phyloP scores from a whole-genome alignment of 768 basidiomycete species.

The Agaricus blazei region DNA sequence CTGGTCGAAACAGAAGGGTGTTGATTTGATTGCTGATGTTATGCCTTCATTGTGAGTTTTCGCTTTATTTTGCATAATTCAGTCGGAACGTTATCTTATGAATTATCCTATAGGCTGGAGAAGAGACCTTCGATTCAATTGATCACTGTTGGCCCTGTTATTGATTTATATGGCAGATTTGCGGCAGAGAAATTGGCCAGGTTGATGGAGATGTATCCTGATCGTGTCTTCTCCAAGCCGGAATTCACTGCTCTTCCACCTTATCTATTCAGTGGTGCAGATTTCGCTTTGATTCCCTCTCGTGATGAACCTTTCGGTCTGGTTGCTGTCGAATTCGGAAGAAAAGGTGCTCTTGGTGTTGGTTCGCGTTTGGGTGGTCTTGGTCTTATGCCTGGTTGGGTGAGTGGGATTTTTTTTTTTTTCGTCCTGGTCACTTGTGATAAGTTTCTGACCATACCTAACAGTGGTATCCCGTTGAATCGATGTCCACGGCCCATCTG shows the following conservation, averaged over 20 bases:
- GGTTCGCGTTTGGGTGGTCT: constrained; percentile 92
- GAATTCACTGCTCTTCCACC: constrained; percentile 94
- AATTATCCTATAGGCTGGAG: constrained; percentile 51
- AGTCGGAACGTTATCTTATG: constrained; percentile 2
- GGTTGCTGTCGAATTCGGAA: constrained; percentile 93
- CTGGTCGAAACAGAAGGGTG: constrained; percentile 98
- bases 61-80: background rate
- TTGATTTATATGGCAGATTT: constrained; percentile 92
- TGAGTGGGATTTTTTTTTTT: constrained; percentile 30
- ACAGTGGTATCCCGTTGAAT: constrained; percentile 97
- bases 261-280: constrained; percentile 90
- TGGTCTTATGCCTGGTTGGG: constrained; percentile 98
- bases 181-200: constrained; percentile 91
- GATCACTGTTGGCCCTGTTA: constrained; percentile 89
- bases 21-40: constrained; percentile 95
- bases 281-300: constrained; percentile 93
- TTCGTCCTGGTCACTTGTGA: background rate
- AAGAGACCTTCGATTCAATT: constrained; percentile 85
- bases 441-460: constrained; percentile 5
- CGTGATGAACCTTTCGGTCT: constrained; percentile 96
- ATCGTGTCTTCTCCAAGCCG: constrained; percentile 92
- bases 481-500: constrained; percentile 89
- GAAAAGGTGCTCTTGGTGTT: constrained; percentile 95
- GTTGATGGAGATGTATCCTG: constrained; percentile 93
- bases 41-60: constrained; percentile 77